These are phyloP conservation scores for Agaricus subrufescens DNA, from an alignment of 768 basidiomycete genomes.

Conservation along the genomic window DNA sequence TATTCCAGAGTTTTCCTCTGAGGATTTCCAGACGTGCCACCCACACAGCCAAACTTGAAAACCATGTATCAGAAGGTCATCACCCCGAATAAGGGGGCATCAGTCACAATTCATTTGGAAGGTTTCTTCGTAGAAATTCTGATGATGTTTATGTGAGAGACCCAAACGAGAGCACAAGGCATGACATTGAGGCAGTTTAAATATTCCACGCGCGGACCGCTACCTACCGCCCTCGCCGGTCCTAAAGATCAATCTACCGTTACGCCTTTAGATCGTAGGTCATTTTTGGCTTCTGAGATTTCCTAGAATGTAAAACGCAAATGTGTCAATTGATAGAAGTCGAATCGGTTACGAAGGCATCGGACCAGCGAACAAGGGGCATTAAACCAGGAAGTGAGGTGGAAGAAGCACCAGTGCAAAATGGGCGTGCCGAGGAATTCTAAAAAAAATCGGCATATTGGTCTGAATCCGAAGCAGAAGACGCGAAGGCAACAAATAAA, in stretches of 20 bases:
- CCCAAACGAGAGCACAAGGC: not conserved
- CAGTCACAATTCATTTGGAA: slow-evolving; percentile 1
- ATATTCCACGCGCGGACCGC: not conserved
- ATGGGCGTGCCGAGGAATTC: slow-evolving; percentile 1
- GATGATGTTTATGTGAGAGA: not conserved
- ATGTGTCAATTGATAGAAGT: slow-evolving; percentile 3
- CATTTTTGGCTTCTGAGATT: slow-evolving; percentile 48
- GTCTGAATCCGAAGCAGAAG: not conserved
- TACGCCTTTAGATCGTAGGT: slow-evolving; percentile 55
- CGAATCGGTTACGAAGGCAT: not conserved
- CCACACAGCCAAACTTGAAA: not conserved
- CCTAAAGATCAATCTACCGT: slow-evolving; percentile 41
- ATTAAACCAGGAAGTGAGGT: slow-evolving; percentile 1
- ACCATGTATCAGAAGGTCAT: slow-evolving; percentile 3
- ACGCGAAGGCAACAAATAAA: slow-evolving; percentile 2
- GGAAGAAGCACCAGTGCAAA: not conserved
- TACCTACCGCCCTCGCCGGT: not conserved
- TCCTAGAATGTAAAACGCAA: slow-evolving; percentile 37
- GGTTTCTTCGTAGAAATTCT: slow-evolving; percentile 8
- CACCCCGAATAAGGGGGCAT: slow-evolving; percentile 1
- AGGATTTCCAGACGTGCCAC: not conserved
- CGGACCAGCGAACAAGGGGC: not conserved
- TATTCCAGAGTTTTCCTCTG: not conserved
- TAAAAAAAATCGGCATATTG: not conserved
- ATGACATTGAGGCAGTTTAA: not conserved